Base-by-base conservation (phyloP, 352 stramenopile species). In the Pythium utonaiense region DNA sequence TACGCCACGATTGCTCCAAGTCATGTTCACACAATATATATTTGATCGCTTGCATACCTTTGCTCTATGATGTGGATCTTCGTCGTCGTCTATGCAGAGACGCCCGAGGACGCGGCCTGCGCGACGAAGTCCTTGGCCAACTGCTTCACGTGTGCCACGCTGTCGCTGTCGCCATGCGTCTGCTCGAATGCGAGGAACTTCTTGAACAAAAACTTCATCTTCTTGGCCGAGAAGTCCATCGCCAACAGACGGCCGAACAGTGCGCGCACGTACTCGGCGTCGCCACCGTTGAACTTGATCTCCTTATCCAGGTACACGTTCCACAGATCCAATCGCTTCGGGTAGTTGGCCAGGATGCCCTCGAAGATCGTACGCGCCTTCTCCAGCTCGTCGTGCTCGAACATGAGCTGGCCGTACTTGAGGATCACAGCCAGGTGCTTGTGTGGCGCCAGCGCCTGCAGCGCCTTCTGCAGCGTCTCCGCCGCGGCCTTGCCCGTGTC, bases 191-290 rank as follows among this genome's bases (percentile, higher is more conserved):
- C 70, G 61, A 98, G 83, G 76, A 88, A 98, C 71, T 98, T 98
- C 70, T 98, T 98, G 80, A 99, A 99, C 59, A 98, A 66, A 62
- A 95, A 97, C 77, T 98, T 98, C 94, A 99, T 98, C 85, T 98
- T 97, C 71, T 98, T 98, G 60, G 97, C 85, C 8, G 82, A 96
- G 45, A 98, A 97, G 30, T 98, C 95, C 78, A 98, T 95, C 19
- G 86, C 85, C 17, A 97, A 58, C n/a, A 97, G 73, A 13, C 88
- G 91, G 59, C 96, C 83, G 49, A 98, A 97, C 47, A 98, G 77
- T 22, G 77, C 70, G 33, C 96, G 83, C 49, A 96, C 94, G n/a
- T 87, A 72, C 1, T 74, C 77, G 2, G 86, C 70, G 33, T 93
- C 86, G 57, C 74, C 71, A 45, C 93, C 82, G 53, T 62, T 70